Conservation (phyloP, 106 monocot genomes). For the Dioscorea zingiberensis region DNA sequence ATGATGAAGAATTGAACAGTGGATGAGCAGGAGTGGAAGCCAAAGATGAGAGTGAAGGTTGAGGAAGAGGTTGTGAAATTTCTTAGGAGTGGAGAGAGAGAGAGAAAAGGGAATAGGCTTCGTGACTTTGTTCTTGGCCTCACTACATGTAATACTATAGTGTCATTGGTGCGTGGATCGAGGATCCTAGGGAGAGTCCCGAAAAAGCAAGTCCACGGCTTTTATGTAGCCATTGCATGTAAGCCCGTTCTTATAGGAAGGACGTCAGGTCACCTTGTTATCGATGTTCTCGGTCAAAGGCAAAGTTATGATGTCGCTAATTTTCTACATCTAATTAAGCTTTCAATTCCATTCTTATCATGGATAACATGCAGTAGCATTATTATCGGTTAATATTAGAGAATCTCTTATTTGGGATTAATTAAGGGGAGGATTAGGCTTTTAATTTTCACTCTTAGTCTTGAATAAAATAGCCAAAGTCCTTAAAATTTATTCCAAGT, state of each 20-base stretch:
- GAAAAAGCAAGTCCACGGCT: slow-evolving; percentile 58
- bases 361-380: too few relatives aligned
- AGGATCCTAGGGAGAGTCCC: slow-evolving; percentile 54
- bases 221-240: slow-evolving; percentile 56
- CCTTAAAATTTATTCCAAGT: too few relatives aligned
- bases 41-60: slow-evolving; percentile 30
- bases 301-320: background rate
- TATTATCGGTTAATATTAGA: too few relatives aligned
- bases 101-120: slow-evolving; percentile 16
- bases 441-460: too few relatives aligned
- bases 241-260: slow-evolving; percentile 38
- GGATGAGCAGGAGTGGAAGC: slow-evolving; percentile 17
- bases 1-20: slow-evolving; percentile 3
- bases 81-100: slow-evolving; percentile 8
- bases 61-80: slow-evolving; percentile 28
- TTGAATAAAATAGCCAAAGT: too few relatives aligned
- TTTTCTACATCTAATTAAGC: background rate
- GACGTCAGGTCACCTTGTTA: slow-evolving; percentile 52
- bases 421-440: too few relatives aligned
- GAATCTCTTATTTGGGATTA: too few relatives aligned
- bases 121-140: slow-evolving; percentile 42
- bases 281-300: slow-evolving; percentile 3
- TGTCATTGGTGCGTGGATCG: slow-evolving; percentile 32
- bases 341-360: background rate
- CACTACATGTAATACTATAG: slow-evolving; percentile 60